These are phyloP conservation scores for Fragaria ananassa DNA, from an alignment of 306 rosid genomes.

Conservation along the genomic window DNA sequence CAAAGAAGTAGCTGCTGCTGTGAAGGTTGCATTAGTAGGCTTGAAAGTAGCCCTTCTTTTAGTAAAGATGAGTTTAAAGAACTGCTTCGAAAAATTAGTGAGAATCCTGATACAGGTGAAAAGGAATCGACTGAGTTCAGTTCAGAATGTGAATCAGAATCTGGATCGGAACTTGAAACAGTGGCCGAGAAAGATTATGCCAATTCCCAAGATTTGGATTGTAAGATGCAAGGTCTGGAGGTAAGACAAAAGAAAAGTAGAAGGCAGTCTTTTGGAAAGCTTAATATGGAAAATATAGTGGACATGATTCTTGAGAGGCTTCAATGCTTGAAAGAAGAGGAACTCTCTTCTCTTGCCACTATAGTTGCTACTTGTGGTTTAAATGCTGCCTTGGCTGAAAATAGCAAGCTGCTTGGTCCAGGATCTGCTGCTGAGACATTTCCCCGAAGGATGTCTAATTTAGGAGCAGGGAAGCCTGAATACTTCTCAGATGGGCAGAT, in stretches of 20 bases:
- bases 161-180: constrained; percentile 49
- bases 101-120: constrained; percentile 71
- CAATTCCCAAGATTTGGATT: constrained; percentile 36
- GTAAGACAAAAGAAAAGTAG: constrained; percentile 45
- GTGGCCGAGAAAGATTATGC: constrained; percentile 31
- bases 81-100: constrained; percentile 66
- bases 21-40: constrained; percentile 71
- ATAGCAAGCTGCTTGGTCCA: constrained; percentile 44
- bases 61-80: constrained; percentile 69
- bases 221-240: constrained; percentile 38
- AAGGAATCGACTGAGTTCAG: constrained; percentile 43
- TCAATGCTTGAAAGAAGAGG: constrained; percentile 77
- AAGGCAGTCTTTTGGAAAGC: constrained; percentile 55
- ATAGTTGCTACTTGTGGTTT: constrained; percentile 91
- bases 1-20: constrained; percentile 87
- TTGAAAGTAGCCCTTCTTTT: constrained; percentile 67
- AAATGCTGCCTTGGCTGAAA: constrained; percentile 80
- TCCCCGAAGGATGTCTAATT: constrained; percentile 46
- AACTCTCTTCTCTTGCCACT: constrained; percentile 87
- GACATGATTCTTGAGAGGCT: constrained; percentile 78
- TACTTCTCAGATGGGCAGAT: constrained; percentile 34
- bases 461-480: constrained; percentile 37
- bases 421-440: constrained; percentile 36
- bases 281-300: constrained; percentile 49
- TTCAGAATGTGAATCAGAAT: constrained; percentile 57